Conservation (phyloP, 345 rosid genomes). For the Ailanthus altissimus region DNA sequence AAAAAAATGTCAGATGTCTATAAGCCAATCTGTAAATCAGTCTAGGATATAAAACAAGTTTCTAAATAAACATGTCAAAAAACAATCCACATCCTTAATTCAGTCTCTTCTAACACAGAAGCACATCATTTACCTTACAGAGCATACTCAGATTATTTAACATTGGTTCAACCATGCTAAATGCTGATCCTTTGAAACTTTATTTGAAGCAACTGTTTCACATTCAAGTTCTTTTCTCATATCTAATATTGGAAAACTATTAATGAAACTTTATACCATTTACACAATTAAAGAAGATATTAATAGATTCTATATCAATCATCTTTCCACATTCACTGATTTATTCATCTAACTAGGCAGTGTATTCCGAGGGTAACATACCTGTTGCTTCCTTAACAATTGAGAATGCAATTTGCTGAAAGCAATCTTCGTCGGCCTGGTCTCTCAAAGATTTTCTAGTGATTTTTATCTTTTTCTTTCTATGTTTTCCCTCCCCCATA, state of each 20-base stretch:
- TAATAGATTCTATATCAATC: neutral
- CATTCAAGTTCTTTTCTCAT: neutral
- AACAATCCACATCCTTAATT: neutral
- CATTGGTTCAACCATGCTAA: neutral
- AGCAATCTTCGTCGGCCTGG: conserved; percentile 38
- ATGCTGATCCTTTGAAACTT: neutral
- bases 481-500: conserved; percentile 18
- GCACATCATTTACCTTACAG: neutral
- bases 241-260: neutral
- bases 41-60: neutral
- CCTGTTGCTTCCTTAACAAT: conserved; percentile 64
- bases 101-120: neutral
- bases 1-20: neutral
- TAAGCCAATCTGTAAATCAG: neutral
- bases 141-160: neutral
- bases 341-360: neutral
- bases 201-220: neutral
- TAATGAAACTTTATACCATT: neutral
- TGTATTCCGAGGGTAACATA: conserved; percentile 15
- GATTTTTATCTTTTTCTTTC: conserved; percentile 39
- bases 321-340: neutral
- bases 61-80: neutral
- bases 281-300: neutral
- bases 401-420: conserved; percentile 57
- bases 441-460: conserved; percentile 27